These are phyloP conservation scores for Entrophospora sp. DNA, from an alignment of 192 early-diverging fungal species.

Conservation along the genomic window DNA sequence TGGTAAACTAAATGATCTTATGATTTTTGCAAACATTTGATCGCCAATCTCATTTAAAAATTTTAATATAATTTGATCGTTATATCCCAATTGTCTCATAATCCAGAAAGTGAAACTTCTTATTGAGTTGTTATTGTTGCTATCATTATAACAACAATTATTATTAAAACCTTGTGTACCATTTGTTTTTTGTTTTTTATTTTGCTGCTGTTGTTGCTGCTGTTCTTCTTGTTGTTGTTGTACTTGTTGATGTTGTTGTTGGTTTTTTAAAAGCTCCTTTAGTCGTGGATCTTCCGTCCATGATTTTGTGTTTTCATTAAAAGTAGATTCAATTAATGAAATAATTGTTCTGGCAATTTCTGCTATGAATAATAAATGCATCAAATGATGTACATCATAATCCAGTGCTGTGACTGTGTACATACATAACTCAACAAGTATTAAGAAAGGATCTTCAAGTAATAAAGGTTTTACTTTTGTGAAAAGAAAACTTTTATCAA, in stretches of 20 bases:
- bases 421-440: conserved; percentile 60
- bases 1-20: conserved; percentile 59
- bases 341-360: conserved; percentile 65
- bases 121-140: too few relatives aligned
- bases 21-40: conserved; percentile 44
- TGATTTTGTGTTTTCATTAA: not conserved
- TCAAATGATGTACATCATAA: conserved; percentile 64
- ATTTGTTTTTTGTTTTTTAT: too few relatives aligned
- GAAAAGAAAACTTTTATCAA: not conserved
- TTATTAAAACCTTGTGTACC: too few relatives aligned
- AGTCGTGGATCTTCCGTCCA: conserved; percentile 17
- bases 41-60: conserved; percentile 29
- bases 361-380: conserved; percentile 54
- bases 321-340: conserved; percentile 34
- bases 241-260: too few relatives aligned
- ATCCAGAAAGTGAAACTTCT: conserved; percentile 42
- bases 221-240: too few relatives aligned
- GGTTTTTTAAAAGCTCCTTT: not conserved
- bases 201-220: too few relatives aligned
- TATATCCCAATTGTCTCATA: conserved; percentile 35
- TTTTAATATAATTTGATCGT: conserved; percentile 25
- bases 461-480: conserved; percentile 47
- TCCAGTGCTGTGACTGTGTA: conserved; percentile 47
- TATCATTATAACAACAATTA: too few relatives aligned
- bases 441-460: conserved; percentile 62